These are phyloP conservation scores for Lachancea sp. DNA, from an alignment of 805 yeast species.

Conservation along the genomic window DNA sequence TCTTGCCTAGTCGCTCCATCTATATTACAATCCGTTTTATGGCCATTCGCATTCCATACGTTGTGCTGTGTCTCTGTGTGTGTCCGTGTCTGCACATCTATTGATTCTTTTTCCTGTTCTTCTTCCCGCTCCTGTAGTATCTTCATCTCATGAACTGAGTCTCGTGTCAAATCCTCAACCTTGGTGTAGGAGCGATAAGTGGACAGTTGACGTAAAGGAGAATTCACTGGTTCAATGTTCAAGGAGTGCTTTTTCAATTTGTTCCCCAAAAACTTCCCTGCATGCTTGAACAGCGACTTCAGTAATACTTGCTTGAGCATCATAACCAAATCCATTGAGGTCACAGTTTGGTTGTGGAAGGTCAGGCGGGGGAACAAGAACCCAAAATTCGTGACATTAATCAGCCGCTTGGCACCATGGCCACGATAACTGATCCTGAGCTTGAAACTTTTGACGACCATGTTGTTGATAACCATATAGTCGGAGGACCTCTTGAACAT, in stretches of 20 bases:
- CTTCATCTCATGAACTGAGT: background rate
- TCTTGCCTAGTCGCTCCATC: background rate
- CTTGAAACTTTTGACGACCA: constrained; percentile 45
- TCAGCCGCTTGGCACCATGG: constrained; percentile 56
- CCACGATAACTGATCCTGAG: constrained; percentile 73
- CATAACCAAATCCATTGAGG: constrained; percentile 58
- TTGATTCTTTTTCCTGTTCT: too few species aligned
- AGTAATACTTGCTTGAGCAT: constrained; percentile 58
- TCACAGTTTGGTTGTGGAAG: constrained; percentile 62
- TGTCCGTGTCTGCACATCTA: background rate
- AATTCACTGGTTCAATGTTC: constrained; percentile 1
- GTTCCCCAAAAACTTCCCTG: constrained; percentile 76
- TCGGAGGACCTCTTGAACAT: constrained; percentile 75
- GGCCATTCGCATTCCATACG: too few species aligned
- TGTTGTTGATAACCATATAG: constrained; percentile 58
- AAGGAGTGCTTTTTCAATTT: constrained; percentile 41
- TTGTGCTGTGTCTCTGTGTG: background rate
- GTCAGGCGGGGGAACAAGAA: constrained; percentile 57
- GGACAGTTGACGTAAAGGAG: constrained; percentile 12
- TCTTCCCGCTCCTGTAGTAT: too few species aligned
- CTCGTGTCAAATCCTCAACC: constrained; percentile 11
- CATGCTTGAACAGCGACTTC: constrained; percentile 51
- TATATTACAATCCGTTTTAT: background rate
- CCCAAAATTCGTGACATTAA: constrained; percentile 70
- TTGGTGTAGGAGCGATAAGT: constrained; percentile 14